A percentile compares a stretch with the other conserved stretches of the same genome.
These are phyloP conservation scores for Tolypocladium amazonense DNA, from an alignment of 2,329 filamentous ascomycete species.

Conservation along the genomic window DNA sequence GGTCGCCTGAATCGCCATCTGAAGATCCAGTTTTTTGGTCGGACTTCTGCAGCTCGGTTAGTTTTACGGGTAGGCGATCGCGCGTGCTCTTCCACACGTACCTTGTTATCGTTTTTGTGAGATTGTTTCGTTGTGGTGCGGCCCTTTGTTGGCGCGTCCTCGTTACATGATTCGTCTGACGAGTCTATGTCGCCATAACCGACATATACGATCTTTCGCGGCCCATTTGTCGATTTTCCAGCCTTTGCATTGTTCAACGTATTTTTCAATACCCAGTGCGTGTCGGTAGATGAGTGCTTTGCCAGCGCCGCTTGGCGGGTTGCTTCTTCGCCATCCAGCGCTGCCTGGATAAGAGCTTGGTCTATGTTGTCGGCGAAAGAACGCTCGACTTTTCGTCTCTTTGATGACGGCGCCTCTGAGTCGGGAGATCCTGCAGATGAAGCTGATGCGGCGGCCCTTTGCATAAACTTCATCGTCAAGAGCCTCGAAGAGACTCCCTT, in stretches of 20 bases:
- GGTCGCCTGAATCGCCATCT: slow-evolving; percentile 15
- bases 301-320: slow-evolving; percentile 52
- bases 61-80: slow-evolving; percentile 8
- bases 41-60: not conserved
- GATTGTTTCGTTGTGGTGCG: slow-evolving; percentile 23
- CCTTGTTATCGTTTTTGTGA: slow-evolving; percentile 16
- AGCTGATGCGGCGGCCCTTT: slow-evolving; percentile 62
- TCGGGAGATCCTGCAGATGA: slow-evolving; percentile 32
- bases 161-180: slow-evolving; percentile 23
- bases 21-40: not conserved
- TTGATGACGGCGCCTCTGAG: slow-evolving; percentile 42
- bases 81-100: slow-evolving; percentile 8
- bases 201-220: slow-evolving; percentile 49
- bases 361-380: slow-evolving; percentile 36
- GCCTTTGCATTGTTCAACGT: slow-evolving; percentile 13
- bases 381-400: slow-evolving; percentile 47
- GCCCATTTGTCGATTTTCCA: slow-evolving; percentile 21
- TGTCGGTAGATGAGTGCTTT: slow-evolving; percentile 56
- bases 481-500: slow-evolving; percentile 76
- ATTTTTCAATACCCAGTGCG: slow-evolving; percentile 63
- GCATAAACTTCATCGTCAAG: slow-evolving; percentile 97
- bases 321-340: slow-evolving; percentile 55
- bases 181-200: slow-evolving; percentile 41
- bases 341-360: slow-evolving; percentile 49
- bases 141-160: slow-evolving; percentile 20